Evolutionary conservation across 352 stramenopile species (phyloP).

Genomic region (Globisporangium acanthophoron): DNA sequence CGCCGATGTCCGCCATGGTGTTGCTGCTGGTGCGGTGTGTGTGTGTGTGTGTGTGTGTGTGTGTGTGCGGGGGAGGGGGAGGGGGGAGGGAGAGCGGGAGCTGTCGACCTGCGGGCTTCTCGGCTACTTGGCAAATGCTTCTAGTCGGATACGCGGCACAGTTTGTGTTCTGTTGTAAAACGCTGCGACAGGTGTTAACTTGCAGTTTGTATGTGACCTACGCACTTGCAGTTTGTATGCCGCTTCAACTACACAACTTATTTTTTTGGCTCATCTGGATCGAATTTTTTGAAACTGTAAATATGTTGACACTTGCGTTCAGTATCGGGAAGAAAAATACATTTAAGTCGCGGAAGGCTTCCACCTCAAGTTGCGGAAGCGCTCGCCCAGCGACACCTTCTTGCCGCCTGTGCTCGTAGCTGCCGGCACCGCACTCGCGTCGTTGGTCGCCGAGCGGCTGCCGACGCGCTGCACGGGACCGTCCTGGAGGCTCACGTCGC

Average conservation of each 20-base stretch:
- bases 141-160: background rate
- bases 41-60: background rate
- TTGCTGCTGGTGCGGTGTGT: background rate
- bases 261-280: background rate
- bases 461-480: constrained; percentile 8
- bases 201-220: too few species aligned
- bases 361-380: constrained; percentile 29
- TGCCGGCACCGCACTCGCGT: background rate
- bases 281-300: too few species aligned
- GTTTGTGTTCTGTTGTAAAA: too few species aligned
- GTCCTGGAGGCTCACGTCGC: constrained; percentile 18
- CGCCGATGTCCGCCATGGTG: constrained; percentile 60
- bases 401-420: constrained; percentile 4
- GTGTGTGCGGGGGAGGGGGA: background rate
- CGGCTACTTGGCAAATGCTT: background rate
- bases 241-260: background rate
- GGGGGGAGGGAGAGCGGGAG: background rate
- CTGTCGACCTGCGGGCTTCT: background rate
- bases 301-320: background rate
- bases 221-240: background rate
- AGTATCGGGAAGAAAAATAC: background rate
- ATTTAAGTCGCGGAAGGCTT: background rate
- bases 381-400: constrained; percentile 26
- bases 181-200: background rate
- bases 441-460: constrained; percentile 12